phyloP scores from a whole-genome alignment of 352 stramenopile genomes.

The Thalassiosira sp. region DNA sequence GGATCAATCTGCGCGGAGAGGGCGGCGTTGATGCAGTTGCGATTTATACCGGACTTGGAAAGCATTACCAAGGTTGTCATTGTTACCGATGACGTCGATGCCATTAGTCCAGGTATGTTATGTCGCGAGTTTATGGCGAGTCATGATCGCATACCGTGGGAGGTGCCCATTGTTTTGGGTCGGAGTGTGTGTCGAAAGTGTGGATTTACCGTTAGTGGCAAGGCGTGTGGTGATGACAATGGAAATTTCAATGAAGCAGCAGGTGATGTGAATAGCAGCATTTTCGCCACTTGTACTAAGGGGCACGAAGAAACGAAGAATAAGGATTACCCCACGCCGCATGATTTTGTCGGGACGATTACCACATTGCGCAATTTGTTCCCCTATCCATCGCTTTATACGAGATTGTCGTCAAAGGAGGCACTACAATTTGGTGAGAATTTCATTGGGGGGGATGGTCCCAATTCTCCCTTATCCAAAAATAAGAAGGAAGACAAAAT shows the following conservation, averaged over 20 bases:
- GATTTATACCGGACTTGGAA: slow-evolving; percentile 76
- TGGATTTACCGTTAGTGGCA: slow-evolving; percentile 41
- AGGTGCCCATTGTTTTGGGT: slow-evolving; percentile 79
- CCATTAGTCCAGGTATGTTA: slow-evolving; percentile 86
- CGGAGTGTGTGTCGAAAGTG: slow-evolving; percentile 51
- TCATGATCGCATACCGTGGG: slow-evolving; percentile 80
- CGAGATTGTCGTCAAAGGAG: slow-evolving; percentile 70
- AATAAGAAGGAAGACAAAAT: slow-evolving; percentile 15
- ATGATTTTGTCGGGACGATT: slow-evolving; percentile 55
- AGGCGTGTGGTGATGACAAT: slow-evolving; percentile 17
- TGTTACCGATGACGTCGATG: slow-evolving; percentile 85
- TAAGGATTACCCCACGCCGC: slow-evolving; percentile 32
- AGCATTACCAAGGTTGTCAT: slow-evolving; percentile 84
- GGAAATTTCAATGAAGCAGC: slow-evolving; percentile 13
- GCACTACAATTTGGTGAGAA: slow-evolving; percentile 70
- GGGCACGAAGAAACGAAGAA: slow-evolving; percentile 20
- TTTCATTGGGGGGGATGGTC: slow-evolving; percentile 15
- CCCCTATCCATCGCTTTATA: slow-evolving; percentile 87
- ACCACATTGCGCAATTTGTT: slow-evolving; percentile 85
- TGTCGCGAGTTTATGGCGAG: slow-evolving; percentile 89
- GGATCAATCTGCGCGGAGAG: slow-evolving; percentile 88
- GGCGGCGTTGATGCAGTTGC: slow-evolving; percentile 84
- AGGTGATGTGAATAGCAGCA: slow-evolving; percentile 8
- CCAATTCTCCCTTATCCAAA: background rate
- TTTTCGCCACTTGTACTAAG: slow-evolving; percentile 19